These are phyloP conservation scores for Pochonia chlamydosporia DNA, from an alignment of 2,329 filamentous ascomycete species.

Conservation along the genomic window DNA sequence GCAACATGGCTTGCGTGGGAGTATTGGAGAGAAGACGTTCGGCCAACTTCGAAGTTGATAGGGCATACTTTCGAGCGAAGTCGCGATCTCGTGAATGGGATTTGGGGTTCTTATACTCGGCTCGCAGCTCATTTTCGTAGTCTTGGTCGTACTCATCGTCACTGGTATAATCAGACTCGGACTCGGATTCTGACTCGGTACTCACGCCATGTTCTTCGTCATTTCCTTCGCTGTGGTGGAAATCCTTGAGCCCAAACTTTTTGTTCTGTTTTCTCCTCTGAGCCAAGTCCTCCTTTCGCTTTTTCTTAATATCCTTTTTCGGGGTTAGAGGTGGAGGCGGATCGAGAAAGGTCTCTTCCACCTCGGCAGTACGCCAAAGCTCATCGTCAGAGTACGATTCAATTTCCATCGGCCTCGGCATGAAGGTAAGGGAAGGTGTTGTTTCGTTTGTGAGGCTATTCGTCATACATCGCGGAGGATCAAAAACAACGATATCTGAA, in stretches of 20 bases:
- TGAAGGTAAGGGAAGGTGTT: constrained; percentile 20
- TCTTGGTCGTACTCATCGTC: constrained; percentile 18
- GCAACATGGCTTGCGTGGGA: constrained; percentile 6
- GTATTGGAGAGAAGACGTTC: constrained; percentile 15
- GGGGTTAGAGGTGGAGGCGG: constrained; percentile 16
- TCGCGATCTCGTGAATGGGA: constrained; percentile 16
- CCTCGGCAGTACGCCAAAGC: constrained; percentile 17
- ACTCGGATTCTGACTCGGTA: constrained; percentile 1
- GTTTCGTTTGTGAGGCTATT: constrained; percentile 14
- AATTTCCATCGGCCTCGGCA: constrained; percentile 22
- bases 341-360: constrained; percentile 20
- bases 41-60: constrained; percentile 17
- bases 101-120: constrained; percentile 14
- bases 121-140: constrained; percentile 12
- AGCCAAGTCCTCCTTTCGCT: constrained; percentile 12
- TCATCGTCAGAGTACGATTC: constrained; percentile 22
- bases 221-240: neutral
- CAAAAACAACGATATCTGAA: constrained; percentile 9
- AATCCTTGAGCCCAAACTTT: too few species aligned
- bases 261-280: constrained; percentile 4
- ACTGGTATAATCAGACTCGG: constrained; percentile 12
- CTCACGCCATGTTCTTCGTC: neutral
- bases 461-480: constrained; percentile 17
- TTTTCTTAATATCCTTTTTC: constrained; percentile 9
- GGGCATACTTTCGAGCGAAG: constrained; percentile 21